phyloP scores from a whole-genome alignment of 2,329 filamentous ascomycete genomes.

The Clarireedia homoeocarpa region DNA sequence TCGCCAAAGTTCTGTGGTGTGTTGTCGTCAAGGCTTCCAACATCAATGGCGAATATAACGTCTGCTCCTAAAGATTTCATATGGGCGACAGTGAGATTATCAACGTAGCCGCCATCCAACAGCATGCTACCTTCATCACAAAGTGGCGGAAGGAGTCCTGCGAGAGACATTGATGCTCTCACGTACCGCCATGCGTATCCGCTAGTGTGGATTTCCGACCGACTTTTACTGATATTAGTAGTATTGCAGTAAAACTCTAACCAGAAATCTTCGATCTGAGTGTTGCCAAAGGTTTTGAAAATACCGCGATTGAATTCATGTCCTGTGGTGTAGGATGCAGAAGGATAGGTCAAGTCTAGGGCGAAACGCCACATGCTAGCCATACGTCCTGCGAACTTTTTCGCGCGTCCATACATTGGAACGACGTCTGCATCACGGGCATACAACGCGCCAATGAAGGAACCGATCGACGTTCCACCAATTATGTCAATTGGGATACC shows the following conservation, averaged over 20 bases:
- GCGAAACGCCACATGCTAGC: conserved; percentile 98
- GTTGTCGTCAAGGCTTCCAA: conserved; percentile 86
- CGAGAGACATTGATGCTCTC: conserved; percentile 91
- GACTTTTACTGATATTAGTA: conserved; percentile 93
- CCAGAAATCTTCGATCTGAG: conserved; percentile 99
- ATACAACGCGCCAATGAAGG: conserved; percentile 92
- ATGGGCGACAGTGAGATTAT: conserved; percentile 92
- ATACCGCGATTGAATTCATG: conserved; percentile 99
- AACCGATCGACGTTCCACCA: conserved; percentile 91
- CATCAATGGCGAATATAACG: conserved; percentile 91
- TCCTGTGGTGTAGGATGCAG: conserved; percentile 92
- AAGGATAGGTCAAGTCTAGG: conserved; percentile 90
- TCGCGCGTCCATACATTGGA: conserved; percentile 91
- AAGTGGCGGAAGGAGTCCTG: conserved; percentile 82
- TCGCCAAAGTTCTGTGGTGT: conserved; percentile 90
- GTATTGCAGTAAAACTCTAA: conserved; percentile 99
- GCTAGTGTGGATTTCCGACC: conserved; percentile 86
- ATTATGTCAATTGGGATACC: conserved; percentile 94
- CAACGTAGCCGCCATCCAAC: conserved; percentile 91
- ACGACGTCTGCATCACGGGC: conserved; percentile 94
- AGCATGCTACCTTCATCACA: conserved; percentile 98
- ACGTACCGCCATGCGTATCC: conserved; percentile 98
- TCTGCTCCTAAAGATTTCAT: conserved; percentile 94
- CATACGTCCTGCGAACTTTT: conserved; percentile 98
- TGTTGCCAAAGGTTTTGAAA: conserved; percentile 95